Conservation (phyloP, 169 alveolate species). For the Eimeria praecox region DNA sequence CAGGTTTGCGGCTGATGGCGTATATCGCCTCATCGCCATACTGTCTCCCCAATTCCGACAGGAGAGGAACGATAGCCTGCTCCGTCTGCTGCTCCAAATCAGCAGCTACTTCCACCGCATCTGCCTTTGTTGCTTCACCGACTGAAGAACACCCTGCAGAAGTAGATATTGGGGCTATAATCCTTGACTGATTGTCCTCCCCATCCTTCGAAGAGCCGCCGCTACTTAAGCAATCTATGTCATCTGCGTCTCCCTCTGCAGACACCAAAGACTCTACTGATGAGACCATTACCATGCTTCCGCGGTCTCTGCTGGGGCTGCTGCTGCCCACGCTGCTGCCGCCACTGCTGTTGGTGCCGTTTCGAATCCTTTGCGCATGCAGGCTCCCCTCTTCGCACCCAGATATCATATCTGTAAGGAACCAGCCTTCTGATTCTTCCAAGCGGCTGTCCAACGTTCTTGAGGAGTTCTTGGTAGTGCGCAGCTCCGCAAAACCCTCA, state of each 20-base stretch:
- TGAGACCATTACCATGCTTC: slow-evolving; percentile 45
- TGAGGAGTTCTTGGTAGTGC: not conserved
- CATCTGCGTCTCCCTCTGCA: slow-evolving; percentile 5
- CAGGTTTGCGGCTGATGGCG: not conserved
- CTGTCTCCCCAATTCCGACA: not conserved
- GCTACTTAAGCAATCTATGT: not conserved
- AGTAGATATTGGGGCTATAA: not conserved
- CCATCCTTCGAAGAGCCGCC: slow-evolving; percentile 12
- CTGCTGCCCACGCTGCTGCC: slow-evolving; percentile 3
- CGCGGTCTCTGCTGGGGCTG: not conserved
- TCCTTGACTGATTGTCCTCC: not conserved
- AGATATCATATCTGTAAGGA: slow-evolving; percentile 19
- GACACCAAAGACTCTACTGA: slow-evolving; percentile 54
- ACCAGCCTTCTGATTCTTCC: slow-evolving; percentile 57
- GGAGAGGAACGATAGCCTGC: not conserved
- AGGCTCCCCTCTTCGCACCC: slow-evolving; percentile 46
- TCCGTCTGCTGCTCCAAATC: not conserved
- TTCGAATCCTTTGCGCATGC: not conserved
- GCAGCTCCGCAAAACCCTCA: not conserved
- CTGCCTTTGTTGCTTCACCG: not conserved
- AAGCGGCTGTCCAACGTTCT: slow-evolving; percentile 1
- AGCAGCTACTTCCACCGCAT: not conserved
- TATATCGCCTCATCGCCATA: not conserved
- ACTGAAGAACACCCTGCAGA: not conserved
- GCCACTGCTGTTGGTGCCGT: not conserved